Conservation (phyloP, 2,329 filamentous ascomycete genomes). For the Colletotrichum tropicicola region DNA sequence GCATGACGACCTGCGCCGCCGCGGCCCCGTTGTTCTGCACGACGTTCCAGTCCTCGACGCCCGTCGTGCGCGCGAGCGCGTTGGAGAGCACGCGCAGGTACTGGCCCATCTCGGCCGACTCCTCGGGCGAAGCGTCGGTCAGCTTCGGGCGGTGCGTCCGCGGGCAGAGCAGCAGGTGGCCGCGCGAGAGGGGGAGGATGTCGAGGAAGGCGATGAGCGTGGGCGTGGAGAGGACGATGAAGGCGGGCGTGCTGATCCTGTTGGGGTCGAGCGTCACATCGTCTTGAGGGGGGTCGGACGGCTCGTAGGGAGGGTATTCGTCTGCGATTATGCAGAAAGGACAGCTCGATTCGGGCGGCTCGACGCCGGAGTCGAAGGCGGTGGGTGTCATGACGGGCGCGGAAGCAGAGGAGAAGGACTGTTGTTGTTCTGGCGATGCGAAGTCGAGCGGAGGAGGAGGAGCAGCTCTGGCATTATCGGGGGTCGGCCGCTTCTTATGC, state of each 20-base stretch:
- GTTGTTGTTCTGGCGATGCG: not conserved
- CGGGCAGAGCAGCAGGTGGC: conserved; percentile 85
- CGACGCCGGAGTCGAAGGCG: conserved; percentile 28
- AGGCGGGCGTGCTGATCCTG: conserved; percentile 54
- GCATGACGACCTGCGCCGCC: conserved; percentile 91
- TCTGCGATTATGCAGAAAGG: conserved; percentile 70
- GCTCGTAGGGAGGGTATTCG: conserved; percentile 57
- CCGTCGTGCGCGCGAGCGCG: conserved; percentile 74
- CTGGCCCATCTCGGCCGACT: conserved; percentile 73
- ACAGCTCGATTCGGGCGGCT: conserved; percentile 51
- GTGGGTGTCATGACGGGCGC: conserved; percentile 17
- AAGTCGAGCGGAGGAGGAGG: not conserved
- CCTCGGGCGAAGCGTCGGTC: conserved; percentile 70
- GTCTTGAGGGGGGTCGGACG: conserved; percentile 50
- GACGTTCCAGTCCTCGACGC: conserved; percentile 89
- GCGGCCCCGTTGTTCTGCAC: conserved; percentile 94
- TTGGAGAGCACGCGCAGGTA: conserved; percentile 77
- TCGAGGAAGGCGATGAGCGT: conserved; percentile 89
- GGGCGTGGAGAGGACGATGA: conserved; percentile 80
- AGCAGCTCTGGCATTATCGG: conserved; percentile 2
- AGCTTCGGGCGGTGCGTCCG: conserved; percentile 82
- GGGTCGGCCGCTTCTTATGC: not conserved
- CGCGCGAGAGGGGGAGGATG: conserved; percentile 85
- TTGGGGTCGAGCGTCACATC: conserved; percentile 43
- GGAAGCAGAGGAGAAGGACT: not conserved